Conservation (phyloP, 1,284 basidiomycete genomes). For the Peniophora sp. region DNA sequence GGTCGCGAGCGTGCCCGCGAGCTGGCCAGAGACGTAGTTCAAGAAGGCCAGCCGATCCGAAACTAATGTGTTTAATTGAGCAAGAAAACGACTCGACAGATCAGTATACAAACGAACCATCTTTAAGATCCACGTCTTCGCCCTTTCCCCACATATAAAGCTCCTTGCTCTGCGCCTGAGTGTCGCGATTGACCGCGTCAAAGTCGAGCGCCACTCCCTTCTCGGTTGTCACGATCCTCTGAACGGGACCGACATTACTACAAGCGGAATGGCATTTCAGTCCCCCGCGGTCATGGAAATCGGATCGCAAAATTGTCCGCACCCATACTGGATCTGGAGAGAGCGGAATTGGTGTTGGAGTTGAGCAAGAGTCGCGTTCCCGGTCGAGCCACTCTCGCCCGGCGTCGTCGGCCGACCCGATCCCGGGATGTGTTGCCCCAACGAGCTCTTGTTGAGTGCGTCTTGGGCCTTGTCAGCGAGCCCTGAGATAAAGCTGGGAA, state of each 20-base stretch:
- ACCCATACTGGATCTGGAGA: conserved; percentile 71
- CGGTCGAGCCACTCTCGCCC: conserved; percentile 18
- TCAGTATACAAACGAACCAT: conserved; percentile 40
- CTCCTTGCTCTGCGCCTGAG: conserved; percentile 70
- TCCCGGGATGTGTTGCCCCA: conserved; percentile 43
- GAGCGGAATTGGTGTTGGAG: conserved; percentile 64
- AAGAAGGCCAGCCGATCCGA: conserved; percentile 73
- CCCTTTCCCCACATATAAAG: conserved; percentile 73
- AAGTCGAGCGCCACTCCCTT: conserved; percentile 70
- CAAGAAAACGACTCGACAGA: background rate
- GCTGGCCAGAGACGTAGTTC: conserved; percentile 64
- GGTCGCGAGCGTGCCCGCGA: conserved; percentile 48
- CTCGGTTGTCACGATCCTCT: conserved; percentile 67
- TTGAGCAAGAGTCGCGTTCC: conserved; percentile 42
- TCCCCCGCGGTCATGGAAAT: too few species aligned
- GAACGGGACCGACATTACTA: conserved; percentile 47
- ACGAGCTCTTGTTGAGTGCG: conserved; percentile 50
- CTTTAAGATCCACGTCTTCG: conserved; percentile 62
- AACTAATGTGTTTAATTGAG: conserved; percentile 30
- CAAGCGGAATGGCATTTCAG: conserved; percentile 17
- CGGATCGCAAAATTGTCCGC: conserved; percentile 17
- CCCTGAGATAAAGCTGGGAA: conserved; percentile 51
- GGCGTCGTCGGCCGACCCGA: conserved; percentile 25
- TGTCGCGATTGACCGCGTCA: conserved; percentile 54
- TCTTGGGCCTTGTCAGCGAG: conserved; percentile 69